A percentile compares a stretch with the other conserved stretches of the same genome.
Conservation (phyloP, 805 yeast species). For the Nakazawaea wyomingensis region DNA sequence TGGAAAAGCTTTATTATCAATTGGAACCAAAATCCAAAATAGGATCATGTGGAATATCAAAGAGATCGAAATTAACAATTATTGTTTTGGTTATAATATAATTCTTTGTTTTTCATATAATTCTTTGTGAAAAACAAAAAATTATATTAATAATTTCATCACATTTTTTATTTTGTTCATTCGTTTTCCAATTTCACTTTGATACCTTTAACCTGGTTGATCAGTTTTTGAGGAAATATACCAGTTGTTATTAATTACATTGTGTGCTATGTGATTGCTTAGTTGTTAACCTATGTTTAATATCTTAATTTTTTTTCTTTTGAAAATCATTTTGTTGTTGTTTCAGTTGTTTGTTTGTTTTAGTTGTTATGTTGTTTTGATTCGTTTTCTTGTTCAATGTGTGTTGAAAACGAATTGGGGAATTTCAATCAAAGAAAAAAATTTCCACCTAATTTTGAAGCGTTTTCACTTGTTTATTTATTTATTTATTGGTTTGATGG, state of each 20-base stretch:
- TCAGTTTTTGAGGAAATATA: background rate
- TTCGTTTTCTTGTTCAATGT: background rate
- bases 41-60: no score
- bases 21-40: no score
- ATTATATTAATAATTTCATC: no score
- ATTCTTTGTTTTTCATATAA: no score
- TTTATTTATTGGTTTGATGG: background rate
- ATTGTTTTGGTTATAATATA: no score
- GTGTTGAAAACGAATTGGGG: conserved; percentile 1
- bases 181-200: background rate
- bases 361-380: background rate
- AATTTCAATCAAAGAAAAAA: background rate
- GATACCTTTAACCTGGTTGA: background rate
- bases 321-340: background rate
- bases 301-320: background rate
- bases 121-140: no score
- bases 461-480: background rate
- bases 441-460: background rate
- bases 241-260: conserved; percentile 1
- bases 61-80: no score
- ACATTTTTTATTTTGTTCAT: background rate
- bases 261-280: conserved; percentile 1
- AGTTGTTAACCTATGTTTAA: background rate
- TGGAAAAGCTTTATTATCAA: no score
- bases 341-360: background rate